Base-by-base conservation (phyloP, 257 asterid species). In the Plantago elongata region DNA sequence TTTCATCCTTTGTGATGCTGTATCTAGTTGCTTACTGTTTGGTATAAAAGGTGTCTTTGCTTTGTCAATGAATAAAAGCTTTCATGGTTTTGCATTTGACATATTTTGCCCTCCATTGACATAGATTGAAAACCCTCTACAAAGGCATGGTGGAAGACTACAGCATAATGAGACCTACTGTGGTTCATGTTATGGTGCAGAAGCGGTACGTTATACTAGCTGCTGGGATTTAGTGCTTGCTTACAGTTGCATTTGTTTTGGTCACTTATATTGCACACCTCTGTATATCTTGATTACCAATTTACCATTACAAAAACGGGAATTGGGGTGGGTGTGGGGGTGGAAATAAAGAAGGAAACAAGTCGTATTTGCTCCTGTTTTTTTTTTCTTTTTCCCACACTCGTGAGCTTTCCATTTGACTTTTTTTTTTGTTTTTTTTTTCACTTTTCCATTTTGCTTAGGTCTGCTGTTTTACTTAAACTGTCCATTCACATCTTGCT, bases 181-280 rank as follows among this genome's bases (percentile, higher is more conserved):
- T 62, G 99, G 99, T 66, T 93, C 99, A 27, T 93, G 99, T 75
- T 93, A 72, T 75, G 97, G 97, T 69, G 87, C 99, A 69, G 97
- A 93, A 87, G 55, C 43, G 88, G 99, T 93, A 79, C 18, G 59
- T 57, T 74, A 56, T 51, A 60, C 78, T 74, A n/a, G n/a, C n/a
- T 54, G 54, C 54, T 44, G 9, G 43, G 58, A 18, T 56, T 70
- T 27, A 9, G 13, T 51, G 57, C 52, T 16, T 16, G 15, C 51
- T 43, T 22, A 42, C 45, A 45, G 40, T 60, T 11, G 51, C 42
- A 22, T 29, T 54, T 16, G 22, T 66, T 54, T 11, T n/a, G 38
- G 49, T n/a, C 22, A 47, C 10, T 54, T 46, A 5, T 55, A 47
- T 51, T 61, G 75, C 40, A 56, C 58, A 14, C 15, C 66, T 55